Conservation (phyloP, 768 basidiomycete genomes). For the Tricholomella constricta region DNA sequence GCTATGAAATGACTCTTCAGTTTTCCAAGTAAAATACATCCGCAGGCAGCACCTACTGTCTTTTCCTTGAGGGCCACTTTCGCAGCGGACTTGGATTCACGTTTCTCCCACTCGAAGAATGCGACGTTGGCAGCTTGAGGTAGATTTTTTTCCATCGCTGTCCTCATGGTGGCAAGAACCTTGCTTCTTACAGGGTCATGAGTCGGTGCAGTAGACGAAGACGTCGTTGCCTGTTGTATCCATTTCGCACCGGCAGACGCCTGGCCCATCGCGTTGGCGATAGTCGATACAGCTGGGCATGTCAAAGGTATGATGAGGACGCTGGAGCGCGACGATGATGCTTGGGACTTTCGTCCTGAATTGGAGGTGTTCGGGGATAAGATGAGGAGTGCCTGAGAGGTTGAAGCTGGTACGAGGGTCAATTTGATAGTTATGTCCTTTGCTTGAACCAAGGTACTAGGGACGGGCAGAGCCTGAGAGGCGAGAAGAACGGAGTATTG, state of each 20-base stretch:
- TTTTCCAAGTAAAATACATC: not conserved
- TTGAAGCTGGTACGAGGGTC: conserved; percentile 32
- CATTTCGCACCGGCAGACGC: conserved; percentile 18
- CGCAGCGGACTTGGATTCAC: conserved; percentile 27
- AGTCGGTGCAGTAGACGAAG: not conserved
- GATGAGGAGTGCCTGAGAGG: conserved; percentile 55
- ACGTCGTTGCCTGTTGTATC: conserved; percentile 7
- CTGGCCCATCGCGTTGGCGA: conserved; percentile 35
- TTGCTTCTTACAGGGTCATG: conserved; percentile 20
- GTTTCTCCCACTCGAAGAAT: conserved; percentile 64
- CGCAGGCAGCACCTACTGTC: conserved; percentile 7
- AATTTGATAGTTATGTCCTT: conserved; percentile 31
- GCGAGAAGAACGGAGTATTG: conserved; percentile 68
- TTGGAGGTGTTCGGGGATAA: conserved; percentile 39
- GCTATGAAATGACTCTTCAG: not conserved
- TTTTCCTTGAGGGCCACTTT: conserved; percentile 12
- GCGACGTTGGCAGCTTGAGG: conserved; percentile 55
- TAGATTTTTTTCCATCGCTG: conserved; percentile 31
- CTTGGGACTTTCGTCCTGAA: conserved; percentile 20
- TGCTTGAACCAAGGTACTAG: conserved; percentile 39
- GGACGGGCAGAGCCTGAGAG: conserved; percentile 50
- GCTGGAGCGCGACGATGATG: conserved; percentile 44
- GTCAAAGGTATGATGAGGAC: conserved; percentile 62
- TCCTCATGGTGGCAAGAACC: conserved; percentile 25
- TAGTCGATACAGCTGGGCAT: conserved; percentile 56